Evolutionary conservation across 192 early-diverging fungal species (phyloP), one percentile per base, ranked within the genome.

Genomic region (Glomus cerebriforme): DNA sequence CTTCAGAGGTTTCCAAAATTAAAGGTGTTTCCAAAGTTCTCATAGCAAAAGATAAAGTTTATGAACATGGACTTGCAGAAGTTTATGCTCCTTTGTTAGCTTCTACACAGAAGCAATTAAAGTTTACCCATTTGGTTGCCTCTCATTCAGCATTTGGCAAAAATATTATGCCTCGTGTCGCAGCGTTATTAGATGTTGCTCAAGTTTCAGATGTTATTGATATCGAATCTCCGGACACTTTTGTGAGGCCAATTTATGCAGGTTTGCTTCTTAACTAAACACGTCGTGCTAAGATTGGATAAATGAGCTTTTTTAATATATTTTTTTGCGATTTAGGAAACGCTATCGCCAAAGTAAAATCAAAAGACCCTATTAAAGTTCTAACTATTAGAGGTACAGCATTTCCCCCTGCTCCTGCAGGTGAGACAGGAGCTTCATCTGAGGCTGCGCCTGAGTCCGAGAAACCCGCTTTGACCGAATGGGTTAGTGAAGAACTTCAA

Each of bases 161-260:
- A 92, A 99, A 97, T 86, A 86, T 96, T 37, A 81, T 98, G 81
- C 97, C 97, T 29, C 92, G 97, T n/a, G 91, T 92, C 71, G 96
- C 96, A 45, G 97, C 97, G 26, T 81, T 97, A 24, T 84, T 97
- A 77, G 96, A 99, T 80, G 93, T 97, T 71, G 92, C 92, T 81
- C 93, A 92, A 81, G 86, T 99, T 60, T 96, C 97, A 19, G 97
- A 99, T 79, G 91, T 98, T 62, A 93, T 88, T 80, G 90, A 81
- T 58, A 86, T 99, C 59, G 89, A 93, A 82, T 76, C 87, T 77
- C 90, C 88, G 34, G 95, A 97, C 78, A 95, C 93, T 22, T 99
- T 99, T 89, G 91, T 96, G 67, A 90, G 97, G 15, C 97, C 97
- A 37, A 97, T 99, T 84, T 99, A 96, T 83, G 97, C 97, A 70